Percentiles rank a stretch among this genome's conserved stretches.
Conservation (phyloP, 805 yeast species). For the Kodamaea leandrae region DNA sequence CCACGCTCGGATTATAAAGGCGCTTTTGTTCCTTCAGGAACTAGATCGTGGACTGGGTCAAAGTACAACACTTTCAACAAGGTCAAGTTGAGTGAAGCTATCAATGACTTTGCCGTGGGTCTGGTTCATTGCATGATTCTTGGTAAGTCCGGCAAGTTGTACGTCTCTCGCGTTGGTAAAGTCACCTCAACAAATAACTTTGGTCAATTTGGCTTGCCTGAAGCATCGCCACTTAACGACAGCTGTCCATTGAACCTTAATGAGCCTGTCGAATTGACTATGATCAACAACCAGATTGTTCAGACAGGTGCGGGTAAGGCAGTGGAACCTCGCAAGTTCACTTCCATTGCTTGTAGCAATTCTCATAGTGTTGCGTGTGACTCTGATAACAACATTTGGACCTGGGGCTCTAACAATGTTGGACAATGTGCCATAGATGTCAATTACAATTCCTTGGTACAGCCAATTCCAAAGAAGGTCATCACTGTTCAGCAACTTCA, state of each 20-base stretch:
- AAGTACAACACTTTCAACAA: constrained; percentile 8
- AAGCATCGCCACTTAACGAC: constrained; percentile 58
- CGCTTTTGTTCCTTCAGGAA: constrained; percentile 14
- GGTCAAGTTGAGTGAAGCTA: constrained; percentile 25
- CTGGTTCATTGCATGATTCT: constrained; percentile 64
- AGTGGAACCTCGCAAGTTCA: constrained; percentile 42
- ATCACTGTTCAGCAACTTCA: constrained; percentile 26
- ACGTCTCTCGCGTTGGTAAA: constrained; percentile 54
- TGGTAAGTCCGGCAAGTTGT: constrained; percentile 58
- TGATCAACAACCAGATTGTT: constrained; percentile 51
- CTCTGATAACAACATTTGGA: constrained; percentile 63
- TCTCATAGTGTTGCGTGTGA: constrained; percentile 74
- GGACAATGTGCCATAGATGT: constrained; percentile 85
- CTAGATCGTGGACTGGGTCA: constrained; percentile 22
- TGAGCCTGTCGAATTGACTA: constrained; percentile 46
- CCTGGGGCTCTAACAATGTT: constrained; percentile 79
- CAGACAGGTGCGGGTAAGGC: constrained; percentile 13
- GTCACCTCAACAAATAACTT: constrained; percentile 24
- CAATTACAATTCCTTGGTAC: constrained; percentile 59
- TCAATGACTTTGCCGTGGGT: constrained; percentile 57
- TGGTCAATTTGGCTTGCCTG: constrained; percentile 87
- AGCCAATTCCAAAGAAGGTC: constrained; percentile 63
- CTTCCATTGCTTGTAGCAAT: constrained; percentile 68
- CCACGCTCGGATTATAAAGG: constrained; percentile 23
- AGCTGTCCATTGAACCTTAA: constrained; percentile 23